Conservation (phyloP, 495 filamentous ascomycete genomes). For the Penicillium pancosmium region DNA sequence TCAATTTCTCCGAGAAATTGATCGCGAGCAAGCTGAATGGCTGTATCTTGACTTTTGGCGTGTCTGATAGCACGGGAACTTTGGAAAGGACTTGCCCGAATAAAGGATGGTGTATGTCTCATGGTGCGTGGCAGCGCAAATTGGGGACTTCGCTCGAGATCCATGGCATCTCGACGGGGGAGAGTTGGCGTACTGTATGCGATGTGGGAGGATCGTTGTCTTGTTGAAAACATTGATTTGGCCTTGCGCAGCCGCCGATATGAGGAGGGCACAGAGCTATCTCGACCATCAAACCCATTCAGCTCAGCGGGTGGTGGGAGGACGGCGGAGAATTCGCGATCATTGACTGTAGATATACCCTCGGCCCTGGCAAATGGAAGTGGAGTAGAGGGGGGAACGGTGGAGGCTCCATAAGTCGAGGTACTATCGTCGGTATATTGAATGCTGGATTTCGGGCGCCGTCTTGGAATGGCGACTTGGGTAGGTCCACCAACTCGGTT, state of each 20-base stretch:
- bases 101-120: constrained; percentile 65
- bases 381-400: constrained; percentile 11
- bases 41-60: constrained; percentile 47
- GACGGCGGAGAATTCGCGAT: constrained; percentile 20
- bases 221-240: constrained; percentile 68
- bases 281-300: constrained; percentile 57
- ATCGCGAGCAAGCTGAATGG: constrained; percentile 49
- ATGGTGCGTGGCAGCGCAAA: constrained; percentile 36
- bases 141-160: constrained; percentile 25
- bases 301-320: constrained; percentile 42
- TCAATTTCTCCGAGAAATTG: constrained; percentile 46
- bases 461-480: constrained; percentile 43
- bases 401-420: constrained; percentile 1
- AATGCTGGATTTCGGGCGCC: constrained; percentile 26
- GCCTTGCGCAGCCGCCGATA: constrained; percentile 74
- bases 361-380: constrained; percentile 6
- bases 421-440: constrained; percentile 11
- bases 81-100: constrained; percentile 43
- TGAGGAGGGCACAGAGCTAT: constrained; percentile 69
- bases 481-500: constrained; percentile 36
- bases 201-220: constrained; percentile 41
- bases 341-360: constrained; percentile 9
- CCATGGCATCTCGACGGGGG: constrained; percentile 12
- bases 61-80: constrained; percentile 28
- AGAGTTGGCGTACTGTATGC: constrained; percentile 25